These are phyloP conservation scores for Schwanniomyces sp. DNA, from an alignment of 805 yeast species.

Conservation along the genomic window DNA sequence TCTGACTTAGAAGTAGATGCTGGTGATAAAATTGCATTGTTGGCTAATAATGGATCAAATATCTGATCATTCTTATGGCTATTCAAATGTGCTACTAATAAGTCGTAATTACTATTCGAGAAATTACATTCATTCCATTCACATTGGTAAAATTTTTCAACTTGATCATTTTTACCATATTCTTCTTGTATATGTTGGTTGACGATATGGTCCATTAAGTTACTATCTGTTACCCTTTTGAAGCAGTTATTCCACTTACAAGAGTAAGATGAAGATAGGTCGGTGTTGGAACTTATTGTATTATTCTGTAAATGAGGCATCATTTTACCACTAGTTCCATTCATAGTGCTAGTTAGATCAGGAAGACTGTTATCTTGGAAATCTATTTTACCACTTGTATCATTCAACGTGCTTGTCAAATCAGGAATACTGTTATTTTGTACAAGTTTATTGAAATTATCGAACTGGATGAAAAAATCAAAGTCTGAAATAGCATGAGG, in stretches of 20 bases:
- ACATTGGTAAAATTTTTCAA: conserved; percentile 41
- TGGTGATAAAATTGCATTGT: conserved; percentile 9
- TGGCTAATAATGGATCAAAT: conserved; percentile 7
- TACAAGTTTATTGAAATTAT: conserved; percentile 22
- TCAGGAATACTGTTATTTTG: background rate
- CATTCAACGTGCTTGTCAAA: background rate
- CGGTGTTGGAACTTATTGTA: background rate
- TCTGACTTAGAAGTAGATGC: conserved; percentile 6
- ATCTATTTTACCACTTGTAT: background rate
- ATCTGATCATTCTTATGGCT: conserved; percentile 22
- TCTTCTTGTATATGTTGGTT: conserved; percentile 54
- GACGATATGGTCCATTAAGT: conserved; percentile 32
- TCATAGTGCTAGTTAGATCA: no score
- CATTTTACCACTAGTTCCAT: no score
- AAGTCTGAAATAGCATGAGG: conserved; percentile 27
- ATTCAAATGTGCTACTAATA: conserved; percentile 55
- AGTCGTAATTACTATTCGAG: conserved; percentile 49
- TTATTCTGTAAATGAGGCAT: background rate
- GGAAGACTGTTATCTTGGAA: background rate
- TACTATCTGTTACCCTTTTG: conserved; percentile 33
- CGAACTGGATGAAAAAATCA: conserved; percentile 38
- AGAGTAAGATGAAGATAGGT: conserved; percentile 6
- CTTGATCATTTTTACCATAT: conserved; percentile 22
- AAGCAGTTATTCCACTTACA: conserved; percentile 76
- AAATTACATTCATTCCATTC: conserved; percentile 77